Conservation (phyloP, 2,329 filamentous ascomycete genomes). For the Monosporascus sp. region DNA sequence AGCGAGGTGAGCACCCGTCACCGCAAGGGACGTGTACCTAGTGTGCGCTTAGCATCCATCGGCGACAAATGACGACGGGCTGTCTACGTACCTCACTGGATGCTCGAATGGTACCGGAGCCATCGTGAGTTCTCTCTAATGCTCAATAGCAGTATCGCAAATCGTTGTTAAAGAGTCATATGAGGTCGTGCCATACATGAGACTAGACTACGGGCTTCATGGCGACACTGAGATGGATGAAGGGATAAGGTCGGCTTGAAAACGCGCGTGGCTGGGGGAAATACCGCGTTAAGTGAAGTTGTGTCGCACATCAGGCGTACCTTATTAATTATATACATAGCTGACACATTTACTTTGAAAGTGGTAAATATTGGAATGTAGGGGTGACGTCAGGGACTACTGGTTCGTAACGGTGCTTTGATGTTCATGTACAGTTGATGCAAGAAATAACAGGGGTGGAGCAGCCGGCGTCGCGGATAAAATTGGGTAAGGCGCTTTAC, state of each 20-base stretch:
- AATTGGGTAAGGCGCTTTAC: no score
- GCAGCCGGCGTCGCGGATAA: background rate
- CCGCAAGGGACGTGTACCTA: conserved; percentile 28
- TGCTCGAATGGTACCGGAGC: conserved; percentile 24
- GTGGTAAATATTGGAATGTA: background rate
- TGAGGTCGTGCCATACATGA: background rate
- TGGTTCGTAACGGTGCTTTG: no score
- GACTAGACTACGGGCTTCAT: background rate
- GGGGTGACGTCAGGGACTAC: background rate
- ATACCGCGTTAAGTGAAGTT: background rate
- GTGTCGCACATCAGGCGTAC: no score
- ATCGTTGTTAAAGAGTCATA: background rate
- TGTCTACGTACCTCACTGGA: conserved; percentile 18
- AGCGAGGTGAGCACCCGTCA: conserved; percentile 23
- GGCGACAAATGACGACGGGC: background rate
- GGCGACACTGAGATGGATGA: background rate
- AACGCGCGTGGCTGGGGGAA: background rate
- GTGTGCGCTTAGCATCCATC: background rate
- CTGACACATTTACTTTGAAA: no score
- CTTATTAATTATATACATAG: no score
- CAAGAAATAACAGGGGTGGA: background rate
- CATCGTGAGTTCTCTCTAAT: conserved; percentile 13
- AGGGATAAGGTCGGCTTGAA: background rate
- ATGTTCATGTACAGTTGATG: no score
- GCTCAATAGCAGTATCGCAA: background rate